Conservation (phyloP, 495 filamentous ascomycete species). For the Neurospora cerealis region DNA sequence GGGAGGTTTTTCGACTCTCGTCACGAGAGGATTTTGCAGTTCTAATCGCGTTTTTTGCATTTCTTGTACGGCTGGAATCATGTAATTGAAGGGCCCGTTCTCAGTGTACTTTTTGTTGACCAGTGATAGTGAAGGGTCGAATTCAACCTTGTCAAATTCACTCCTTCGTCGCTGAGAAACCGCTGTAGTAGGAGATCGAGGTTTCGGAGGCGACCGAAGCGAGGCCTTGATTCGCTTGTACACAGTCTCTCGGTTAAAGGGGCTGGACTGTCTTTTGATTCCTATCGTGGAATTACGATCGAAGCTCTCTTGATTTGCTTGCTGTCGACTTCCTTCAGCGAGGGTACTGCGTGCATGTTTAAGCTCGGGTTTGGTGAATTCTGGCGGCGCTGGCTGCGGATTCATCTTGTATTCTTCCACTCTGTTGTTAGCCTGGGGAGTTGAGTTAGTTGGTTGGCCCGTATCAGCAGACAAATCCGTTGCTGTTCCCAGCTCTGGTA, state of each 20-base stretch:
- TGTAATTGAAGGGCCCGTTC: constrained; percentile 37
- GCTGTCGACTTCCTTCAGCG: constrained; percentile 21
- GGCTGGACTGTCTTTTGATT: constrained; percentile 33
- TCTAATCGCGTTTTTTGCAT: constrained; percentile 5
- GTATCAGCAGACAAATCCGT: constrained; percentile 5
- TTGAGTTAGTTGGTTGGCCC: constrained; percentile 4
- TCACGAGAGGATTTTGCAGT: neutral
- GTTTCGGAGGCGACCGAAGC: constrained; percentile 14
- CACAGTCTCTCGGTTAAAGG: constrained; percentile 43
- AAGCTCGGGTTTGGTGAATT: constrained; percentile 40
- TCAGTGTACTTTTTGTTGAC: constrained; percentile 43
- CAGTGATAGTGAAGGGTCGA: constrained; percentile 36
- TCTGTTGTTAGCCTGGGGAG: neutral
- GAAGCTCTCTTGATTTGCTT: constrained; percentile 18
- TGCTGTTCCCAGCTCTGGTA: constrained; percentile 6
- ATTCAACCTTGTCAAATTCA: constrained; percentile 40
- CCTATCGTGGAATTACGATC: constrained; percentile 18
- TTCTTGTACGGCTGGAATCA: constrained; percentile 13
- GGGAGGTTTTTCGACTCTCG: constrained; percentile 11
- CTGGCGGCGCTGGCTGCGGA: constrained; percentile 11
- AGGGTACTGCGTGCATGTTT: constrained; percentile 37
- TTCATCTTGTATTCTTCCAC: neutral
- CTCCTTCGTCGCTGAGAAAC: constrained; percentile 18
- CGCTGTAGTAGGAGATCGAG: constrained; percentile 1
- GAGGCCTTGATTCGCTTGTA: constrained; percentile 39